phyloP scores from a whole-genome alignment of 306 rosid species.

The Trichosanthes truncata region DNA sequence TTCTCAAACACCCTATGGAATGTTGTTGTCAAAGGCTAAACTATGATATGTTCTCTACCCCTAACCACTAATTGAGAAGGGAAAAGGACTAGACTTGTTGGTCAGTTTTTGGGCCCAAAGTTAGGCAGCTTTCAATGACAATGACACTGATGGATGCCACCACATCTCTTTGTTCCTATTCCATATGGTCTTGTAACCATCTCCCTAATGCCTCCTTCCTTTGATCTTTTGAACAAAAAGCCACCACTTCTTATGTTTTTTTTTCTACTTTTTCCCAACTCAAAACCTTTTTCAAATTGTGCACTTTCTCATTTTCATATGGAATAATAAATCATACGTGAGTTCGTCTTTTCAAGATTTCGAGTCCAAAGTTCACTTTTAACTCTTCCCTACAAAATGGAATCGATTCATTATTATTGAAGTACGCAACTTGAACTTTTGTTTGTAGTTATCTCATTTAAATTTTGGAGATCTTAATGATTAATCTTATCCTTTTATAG shows the following conservation, averaged over 20 bases:
- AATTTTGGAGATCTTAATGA: not conserved
- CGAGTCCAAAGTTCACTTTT: not conserved
- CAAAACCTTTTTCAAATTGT: conserved; percentile 1
- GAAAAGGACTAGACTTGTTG: not conserved
- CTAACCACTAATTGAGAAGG: not conserved
- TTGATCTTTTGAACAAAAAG: not conserved
- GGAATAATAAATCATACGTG: not conserved
- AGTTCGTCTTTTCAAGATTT: not conserved
- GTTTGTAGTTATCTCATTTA: not conserved
- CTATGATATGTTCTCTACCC: not conserved
- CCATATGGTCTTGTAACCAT: not conserved
- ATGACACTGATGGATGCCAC: not conserved
- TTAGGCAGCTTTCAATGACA: conserved; percentile 14
- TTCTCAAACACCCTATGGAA: not conserved
- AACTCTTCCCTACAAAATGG: not conserved
- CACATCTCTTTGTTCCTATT: not conserved
- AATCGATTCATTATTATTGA: not conserved
- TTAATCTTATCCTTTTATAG: not conserved
- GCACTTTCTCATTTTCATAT: not conserved
- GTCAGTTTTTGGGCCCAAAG: conserved; percentile 3
- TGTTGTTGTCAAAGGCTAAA: not conserved
- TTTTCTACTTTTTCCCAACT: not conserved
- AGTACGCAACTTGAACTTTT: not conserved
- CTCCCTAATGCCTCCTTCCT: not conserved
- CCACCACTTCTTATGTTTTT: not conserved